Percentiles rank a stretch among this genome's conserved stretches.
These are phyloP conservation scores for Phytophthora cajani DNA, from an alignment of 352 stramenopile species.

Conservation along the genomic window DNA sequence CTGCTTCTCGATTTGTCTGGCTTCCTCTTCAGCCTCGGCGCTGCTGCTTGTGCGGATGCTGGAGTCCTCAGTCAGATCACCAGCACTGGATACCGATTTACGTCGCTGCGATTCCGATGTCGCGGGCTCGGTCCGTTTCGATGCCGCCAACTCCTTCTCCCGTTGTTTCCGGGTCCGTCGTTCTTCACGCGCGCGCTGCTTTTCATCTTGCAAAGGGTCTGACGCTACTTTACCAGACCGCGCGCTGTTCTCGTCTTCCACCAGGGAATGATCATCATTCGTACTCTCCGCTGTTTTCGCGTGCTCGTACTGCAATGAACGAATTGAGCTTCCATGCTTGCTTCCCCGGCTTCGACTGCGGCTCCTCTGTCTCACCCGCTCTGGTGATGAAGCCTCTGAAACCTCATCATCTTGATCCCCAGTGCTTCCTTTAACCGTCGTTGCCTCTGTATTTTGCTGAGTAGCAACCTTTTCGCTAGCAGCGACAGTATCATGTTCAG, in stretches of 20 bases:
- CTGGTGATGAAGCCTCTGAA: constrained; percentile 16
- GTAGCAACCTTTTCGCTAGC: background rate
- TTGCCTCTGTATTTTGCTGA: background rate
- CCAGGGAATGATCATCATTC: constrained; percentile 9
- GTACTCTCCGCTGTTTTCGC: constrained; percentile 3
- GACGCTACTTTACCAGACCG: background rate
- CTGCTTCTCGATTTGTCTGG: constrained; percentile 35
- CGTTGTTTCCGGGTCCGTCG: constrained; percentile 22
- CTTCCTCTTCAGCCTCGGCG: constrained; percentile 27
- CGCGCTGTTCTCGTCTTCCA: background rate
- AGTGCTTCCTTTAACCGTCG: background rate
- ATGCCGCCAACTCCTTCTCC: constrained; percentile 30
- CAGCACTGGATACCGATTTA: constrained; percentile 14
- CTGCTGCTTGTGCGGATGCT: constrained; percentile 20
- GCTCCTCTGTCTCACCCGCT: constrained; percentile 15
- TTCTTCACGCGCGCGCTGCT: constrained; percentile 27
- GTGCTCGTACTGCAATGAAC: constrained; percentile 3
- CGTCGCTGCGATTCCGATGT: constrained; percentile 19
- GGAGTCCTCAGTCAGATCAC: constrained; percentile 10
- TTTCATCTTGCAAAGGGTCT: constrained; percentile 18
- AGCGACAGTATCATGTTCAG: constrained; percentile 1
- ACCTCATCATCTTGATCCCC: constrained; percentile 3
- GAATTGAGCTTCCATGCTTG: constrained; percentile 9
- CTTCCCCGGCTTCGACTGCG: constrained; percentile 22
- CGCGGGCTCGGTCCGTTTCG: constrained; percentile 9